Evolutionary conservation across 768 basidiomycete genomes (phyloP).

Genomic region (Hypholoma sublateritium): DNA sequence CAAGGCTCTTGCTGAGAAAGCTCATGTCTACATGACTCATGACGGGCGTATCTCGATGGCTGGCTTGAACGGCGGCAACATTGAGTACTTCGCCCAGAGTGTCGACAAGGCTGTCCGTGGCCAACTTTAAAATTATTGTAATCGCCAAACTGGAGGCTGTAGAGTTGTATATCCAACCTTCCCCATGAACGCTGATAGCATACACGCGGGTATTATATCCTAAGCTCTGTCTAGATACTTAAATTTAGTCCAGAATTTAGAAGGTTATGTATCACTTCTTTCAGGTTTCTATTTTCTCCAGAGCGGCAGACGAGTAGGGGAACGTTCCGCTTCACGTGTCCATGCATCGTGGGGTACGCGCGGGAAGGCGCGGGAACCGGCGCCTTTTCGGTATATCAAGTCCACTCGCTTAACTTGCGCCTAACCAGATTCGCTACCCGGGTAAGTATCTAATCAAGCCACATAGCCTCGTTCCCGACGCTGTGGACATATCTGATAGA

Average conservation of each 20-base stretch:
- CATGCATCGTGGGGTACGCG: too few relatives aligned
- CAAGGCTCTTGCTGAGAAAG: slow-evolving; percentile 80
- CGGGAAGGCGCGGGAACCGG: background rate
- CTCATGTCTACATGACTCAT: slow-evolving; percentile 92
- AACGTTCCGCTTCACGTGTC: too few relatives aligned
- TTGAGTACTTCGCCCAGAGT: slow-evolving; percentile 88
- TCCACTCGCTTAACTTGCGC: slow-evolving; percentile 1
- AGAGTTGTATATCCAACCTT: slow-evolving; percentile 1
- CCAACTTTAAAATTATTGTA: slow-evolving; percentile 47
- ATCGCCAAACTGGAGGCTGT: slow-evolving; percentile 4
- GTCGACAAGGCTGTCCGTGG: slow-evolving; percentile 84
- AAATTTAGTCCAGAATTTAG: background rate
- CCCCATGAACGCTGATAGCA: slow-evolving; percentile 3
- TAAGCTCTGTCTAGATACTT: background rate
- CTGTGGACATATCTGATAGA: background rate
- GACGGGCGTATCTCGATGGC: slow-evolving; percentile 96
- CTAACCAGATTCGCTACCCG: slow-evolving; percentile 1
- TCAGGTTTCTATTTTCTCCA: background rate
- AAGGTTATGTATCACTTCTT: background rate
- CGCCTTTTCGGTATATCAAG: background rate
- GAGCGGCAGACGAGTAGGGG: too few relatives aligned
- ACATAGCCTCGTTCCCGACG: background rate
- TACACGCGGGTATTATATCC: slow-evolving; percentile 2
- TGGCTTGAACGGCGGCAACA: slow-evolving; percentile 79
- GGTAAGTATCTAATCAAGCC: background rate